These are phyloP conservation scores for Gyromitra esculenta DNA, from an alignment of 2,329 filamentous ascomycete genomes.

Conservation along the genomic window DNA sequence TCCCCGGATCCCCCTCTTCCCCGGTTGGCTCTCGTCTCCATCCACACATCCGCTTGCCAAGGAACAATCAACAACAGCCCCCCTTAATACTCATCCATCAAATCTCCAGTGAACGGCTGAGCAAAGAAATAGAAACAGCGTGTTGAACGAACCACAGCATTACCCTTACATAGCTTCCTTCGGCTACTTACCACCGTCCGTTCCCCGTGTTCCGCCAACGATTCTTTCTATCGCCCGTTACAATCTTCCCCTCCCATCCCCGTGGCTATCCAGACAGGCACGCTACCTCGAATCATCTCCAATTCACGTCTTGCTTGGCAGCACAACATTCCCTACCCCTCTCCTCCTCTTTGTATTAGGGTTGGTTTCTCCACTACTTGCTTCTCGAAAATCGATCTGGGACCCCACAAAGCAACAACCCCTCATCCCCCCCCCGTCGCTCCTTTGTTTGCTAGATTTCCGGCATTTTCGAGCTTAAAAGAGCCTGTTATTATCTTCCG, in stretches of 20 bases:
- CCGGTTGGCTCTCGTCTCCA: constrained; percentile 44
- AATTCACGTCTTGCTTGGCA: constrained; percentile 29
- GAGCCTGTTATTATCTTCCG: constrained; percentile 36
- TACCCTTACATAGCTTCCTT: constrained; percentile 21
- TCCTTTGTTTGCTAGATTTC: constrained; percentile 43
- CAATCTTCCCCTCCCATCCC: constrained; percentile 35
- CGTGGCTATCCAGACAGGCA: constrained; percentile 38
- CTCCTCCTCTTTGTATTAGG: constrained; percentile 29
- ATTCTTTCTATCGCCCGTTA: constrained; percentile 26
- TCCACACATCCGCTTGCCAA: constrained; percentile 43
- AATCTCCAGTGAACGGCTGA: constrained; percentile 20
- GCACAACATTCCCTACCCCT: constrained; percentile 28
- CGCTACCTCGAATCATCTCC: constrained; percentile 46
- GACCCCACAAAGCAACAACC: constrained; percentile 42
- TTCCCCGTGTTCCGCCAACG: constrained; percentile 34
- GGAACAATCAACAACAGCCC: constrained; percentile 45
- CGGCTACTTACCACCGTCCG: constrained; percentile 21
- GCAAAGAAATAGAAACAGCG: constrained; percentile 36
- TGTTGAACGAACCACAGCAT: constrained; percentile 36
- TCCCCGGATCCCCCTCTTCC: constrained; percentile 46
- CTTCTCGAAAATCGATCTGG: constrained; percentile 39
- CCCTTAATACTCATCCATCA: constrained; percentile 44
- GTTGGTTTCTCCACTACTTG: constrained; percentile 38
- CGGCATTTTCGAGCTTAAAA: constrained; percentile 44
- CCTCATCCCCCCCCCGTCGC: constrained; percentile 37